A percentile compares a stretch with the other conserved stretches of the same genome.
Conservation (phyloP, 2,329 filamentous ascomycete species). For the Aureobasidium pullulans region DNA sequence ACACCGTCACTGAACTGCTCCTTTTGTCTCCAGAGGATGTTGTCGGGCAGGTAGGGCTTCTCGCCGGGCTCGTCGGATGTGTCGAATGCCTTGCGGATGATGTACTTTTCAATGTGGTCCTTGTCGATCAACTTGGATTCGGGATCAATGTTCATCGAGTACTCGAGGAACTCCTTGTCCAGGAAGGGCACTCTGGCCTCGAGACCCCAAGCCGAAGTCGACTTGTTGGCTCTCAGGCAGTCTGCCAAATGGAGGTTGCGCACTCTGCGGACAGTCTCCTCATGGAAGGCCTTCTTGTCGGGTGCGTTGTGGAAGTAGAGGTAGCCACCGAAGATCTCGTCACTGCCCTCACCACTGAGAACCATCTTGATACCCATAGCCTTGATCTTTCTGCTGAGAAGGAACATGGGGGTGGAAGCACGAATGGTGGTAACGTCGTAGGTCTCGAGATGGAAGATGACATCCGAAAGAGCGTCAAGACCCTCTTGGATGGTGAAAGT, state of each 20-base stretch:
- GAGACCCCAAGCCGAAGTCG: conserved; percentile 93
- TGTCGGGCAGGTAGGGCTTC: conserved; percentile 83
- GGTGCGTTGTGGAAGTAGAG: conserved; percentile 97
- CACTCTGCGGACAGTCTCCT: conserved; percentile 86
- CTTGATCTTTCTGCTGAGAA: conserved; percentile 97
- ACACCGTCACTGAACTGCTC: conserved; percentile 99
- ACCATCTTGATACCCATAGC: conserved; percentile 99
- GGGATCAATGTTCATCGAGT: conserved; percentile 88
- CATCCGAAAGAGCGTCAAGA: conserved; percentile 90
- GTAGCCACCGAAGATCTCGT: conserved; percentile 98
- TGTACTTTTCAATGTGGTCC: conserved; percentile 92
- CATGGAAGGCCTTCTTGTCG: conserved; percentile 85
- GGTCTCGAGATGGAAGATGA: conserved; percentile 95
- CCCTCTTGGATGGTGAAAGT: conserved; percentile 98
- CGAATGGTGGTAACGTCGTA: conserved; percentile 98
- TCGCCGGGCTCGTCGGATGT: conserved; percentile 75
- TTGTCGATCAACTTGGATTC: conserved; percentile 91
- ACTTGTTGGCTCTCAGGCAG: conserved; percentile 97
- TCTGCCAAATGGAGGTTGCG: conserved; percentile 97
- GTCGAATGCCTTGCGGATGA: conserved; percentile 95
- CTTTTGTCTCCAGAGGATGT: conserved; percentile 97
- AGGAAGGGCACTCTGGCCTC: conserved; percentile 97
- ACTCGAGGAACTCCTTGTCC: conserved; percentile 93
- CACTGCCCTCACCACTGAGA: conserved; percentile 88
- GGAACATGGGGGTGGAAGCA: conserved; percentile 97